phyloP scores from a whole-genome alignment of 140 eudicot species.

The Oenanthe javanica region DNA sequence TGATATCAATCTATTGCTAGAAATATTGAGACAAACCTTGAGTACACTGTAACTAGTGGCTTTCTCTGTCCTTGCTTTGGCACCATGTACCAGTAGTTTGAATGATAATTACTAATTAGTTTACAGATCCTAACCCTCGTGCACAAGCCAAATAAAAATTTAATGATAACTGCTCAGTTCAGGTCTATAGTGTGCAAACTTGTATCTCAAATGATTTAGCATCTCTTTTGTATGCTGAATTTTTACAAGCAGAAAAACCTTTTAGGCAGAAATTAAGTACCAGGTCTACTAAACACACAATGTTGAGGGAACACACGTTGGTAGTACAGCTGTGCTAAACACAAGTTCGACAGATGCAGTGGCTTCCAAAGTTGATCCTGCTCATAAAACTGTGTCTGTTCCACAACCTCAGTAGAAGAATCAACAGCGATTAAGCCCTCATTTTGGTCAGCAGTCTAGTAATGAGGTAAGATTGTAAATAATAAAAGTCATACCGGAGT shows the following conservation, averaged over 20 bases:
- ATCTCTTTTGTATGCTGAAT: conserved; percentile 82
- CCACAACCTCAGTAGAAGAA: conserved; percentile 43
- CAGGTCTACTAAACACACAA: conserved; percentile 22
- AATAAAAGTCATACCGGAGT: conserved; percentile 28
- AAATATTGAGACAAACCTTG: no score
- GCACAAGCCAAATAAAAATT: conserved; percentile 83
- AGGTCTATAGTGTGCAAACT: conserved; percentile 84
- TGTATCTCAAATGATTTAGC: conserved; percentile 89
- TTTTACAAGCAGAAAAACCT: conserved; percentile 78
- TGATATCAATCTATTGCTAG: no score
- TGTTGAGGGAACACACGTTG: conserved; percentile 33
- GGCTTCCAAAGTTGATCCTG: conserved; percentile 19
- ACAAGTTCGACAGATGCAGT: conserved; percentile 31
- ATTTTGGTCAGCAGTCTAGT: conserved; percentile 19
- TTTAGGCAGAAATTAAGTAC: conserved; percentile 41
- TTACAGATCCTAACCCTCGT: conserved; percentile 9
- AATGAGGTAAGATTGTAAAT: conserved; percentile 28
- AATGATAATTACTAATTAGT: no score
- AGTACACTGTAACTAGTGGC: no score
- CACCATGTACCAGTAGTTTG: no score
- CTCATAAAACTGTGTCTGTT: conserved; percentile 21
- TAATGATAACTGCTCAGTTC: conserved; percentile 67
- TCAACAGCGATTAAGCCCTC: conserved; percentile 40
- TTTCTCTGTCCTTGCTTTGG: no score
- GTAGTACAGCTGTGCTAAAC: conserved; percentile 25